Base-by-base conservation (phyloP, 2,329 filamentous ascomycete genomes). In the Alternaria ethzedia region DNA sequence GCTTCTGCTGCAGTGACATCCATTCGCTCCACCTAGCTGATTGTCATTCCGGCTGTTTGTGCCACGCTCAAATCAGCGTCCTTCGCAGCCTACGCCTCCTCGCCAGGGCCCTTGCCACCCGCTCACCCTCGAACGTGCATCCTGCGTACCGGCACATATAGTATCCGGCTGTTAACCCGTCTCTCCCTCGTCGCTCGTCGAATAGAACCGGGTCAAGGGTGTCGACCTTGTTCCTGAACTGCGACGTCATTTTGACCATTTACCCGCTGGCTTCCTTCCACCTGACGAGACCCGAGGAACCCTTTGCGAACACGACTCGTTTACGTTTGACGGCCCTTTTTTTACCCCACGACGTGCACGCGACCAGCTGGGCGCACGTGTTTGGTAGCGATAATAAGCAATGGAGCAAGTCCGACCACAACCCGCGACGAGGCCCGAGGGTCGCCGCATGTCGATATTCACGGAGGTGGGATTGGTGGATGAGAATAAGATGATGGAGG, bases 381-480 rank as follows among this genome's bases (percentile, higher is more conserved):
- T 54, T 28, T 47, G 30, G 25, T 32, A n/a, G 9, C 28, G n/a
- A 36, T 15, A 28, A 23, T 44, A 17, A 21, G 47, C 17, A 54
- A 78, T 78, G 76, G 73, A 77, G 54, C 70, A 59, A 60, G 68
- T 71, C 44, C 72, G 59, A 68, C 67, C 70, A 25, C 71, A 75
- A 63, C 67, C 74, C 59, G 70, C 69, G n/a, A 44, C 57, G n/a
- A 46, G 50, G 23, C 57, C 62, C 36, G 49, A 68, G 45, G 63
- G 61, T 45, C 73, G 74, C 12, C 73, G 77, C 51, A 74, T 74
- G 59, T 79, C 77, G 9, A 71, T 79, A 45, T 80, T 80, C 58
- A 70, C 72, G 57, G 77, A 80, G 64, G 78, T 80, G 28, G 78
- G 78, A n/a, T 51, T 80, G 56, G 71, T 79, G 36, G 76, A 80